These are phyloP conservation scores for Lithocarpus polystachyus DNA, from an alignment of 306 rosid species.

Conservation along the genomic window DNA sequence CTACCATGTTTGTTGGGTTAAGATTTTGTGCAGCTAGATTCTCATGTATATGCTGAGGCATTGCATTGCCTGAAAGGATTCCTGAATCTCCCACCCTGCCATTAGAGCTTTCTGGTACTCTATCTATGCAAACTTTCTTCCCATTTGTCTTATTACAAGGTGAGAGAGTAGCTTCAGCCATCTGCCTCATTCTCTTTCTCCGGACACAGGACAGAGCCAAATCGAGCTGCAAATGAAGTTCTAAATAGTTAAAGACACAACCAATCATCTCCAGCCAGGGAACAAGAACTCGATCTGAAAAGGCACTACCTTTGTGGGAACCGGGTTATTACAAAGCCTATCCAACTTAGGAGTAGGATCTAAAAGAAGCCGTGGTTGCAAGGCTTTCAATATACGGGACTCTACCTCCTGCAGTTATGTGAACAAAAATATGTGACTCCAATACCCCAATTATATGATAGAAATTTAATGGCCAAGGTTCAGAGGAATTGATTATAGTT, in stretches of 20 bases:
- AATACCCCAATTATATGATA: constrained; percentile 24
- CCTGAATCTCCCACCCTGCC: constrained; percentile 64
- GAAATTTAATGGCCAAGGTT: constrained; percentile 14
- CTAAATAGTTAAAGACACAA: constrained; percentile 30
- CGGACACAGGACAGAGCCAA: constrained; percentile 44
- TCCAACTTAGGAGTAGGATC: constrained; percentile 87
- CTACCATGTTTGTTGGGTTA: constrained; percentile 43
- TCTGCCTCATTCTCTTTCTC: constrained; percentile 74
- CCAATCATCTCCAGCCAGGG: constrained; percentile 18
- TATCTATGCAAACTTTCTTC: constrained; percentile 81
- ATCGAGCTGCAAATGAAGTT: constrained; percentile 62
- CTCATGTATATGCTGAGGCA: constrained; percentile 54
- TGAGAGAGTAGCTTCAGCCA: constrained; percentile 68
- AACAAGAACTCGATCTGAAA: constrained; percentile 14
- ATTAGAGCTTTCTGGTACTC: constrained; percentile 62
- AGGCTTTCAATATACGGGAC: constrained; percentile 76
- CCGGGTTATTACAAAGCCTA: constrained; percentile 60
- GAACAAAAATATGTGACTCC: constrained; percentile 21
- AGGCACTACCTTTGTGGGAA: constrained; percentile 63
- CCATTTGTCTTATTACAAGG: constrained; percentile 61
- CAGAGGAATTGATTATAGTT: constrained; percentile 27
- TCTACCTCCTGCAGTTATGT: constrained; percentile 71
- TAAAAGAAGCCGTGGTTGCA: constrained; percentile 79
- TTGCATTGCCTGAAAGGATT: constrained; percentile 49
- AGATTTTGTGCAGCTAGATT: constrained; percentile 52